phyloP scores from a whole-genome alignment of 202 grass and related monocot genomes.

The Schoenoplectus tabernaemontani region DNA sequence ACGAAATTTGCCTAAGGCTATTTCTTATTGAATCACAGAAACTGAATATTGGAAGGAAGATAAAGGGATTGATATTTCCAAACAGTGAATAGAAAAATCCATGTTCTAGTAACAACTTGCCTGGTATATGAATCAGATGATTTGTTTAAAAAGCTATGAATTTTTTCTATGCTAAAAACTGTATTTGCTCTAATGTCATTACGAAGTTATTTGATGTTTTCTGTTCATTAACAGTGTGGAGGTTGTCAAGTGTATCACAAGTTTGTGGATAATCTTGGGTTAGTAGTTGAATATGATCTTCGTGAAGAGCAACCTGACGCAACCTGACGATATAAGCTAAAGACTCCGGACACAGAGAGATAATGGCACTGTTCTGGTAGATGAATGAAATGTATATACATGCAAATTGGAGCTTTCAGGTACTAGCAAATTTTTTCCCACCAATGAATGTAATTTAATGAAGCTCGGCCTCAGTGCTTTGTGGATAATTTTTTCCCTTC shows the following conservation, averaged over 20 bases:
- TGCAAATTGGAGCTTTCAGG: background rate
- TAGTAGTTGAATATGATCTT: slow-evolving; percentile 83
- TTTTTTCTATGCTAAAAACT: background rate
- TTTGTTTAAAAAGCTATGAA: background rate
- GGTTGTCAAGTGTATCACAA: slow-evolving; percentile 89
- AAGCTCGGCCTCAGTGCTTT: background rate
- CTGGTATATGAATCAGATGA: background rate
- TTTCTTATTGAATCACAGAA: background rate
- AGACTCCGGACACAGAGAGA: background rate
- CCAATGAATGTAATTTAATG: background rate
- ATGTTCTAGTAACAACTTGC: background rate
- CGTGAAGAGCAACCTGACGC: slow-evolving; percentile 33
- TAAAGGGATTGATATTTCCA: background rate
- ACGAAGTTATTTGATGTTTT: background rate
- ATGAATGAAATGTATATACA: background rate
- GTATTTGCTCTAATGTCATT: background rate
- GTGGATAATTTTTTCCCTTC: background rate
- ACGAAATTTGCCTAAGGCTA: background rate
- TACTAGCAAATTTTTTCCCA: background rate
- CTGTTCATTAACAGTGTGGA: slow-evolving; percentile 43
- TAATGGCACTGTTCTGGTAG: background rate
- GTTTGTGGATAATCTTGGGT: slow-evolving; percentile 90
- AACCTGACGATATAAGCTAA: slow-evolving; percentile 4
- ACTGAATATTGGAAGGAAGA: background rate
- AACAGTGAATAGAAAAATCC: background rate